Base-by-base conservation (phyloP, 2,329 filamentous ascomycete species). In the Rachicladosporium sp. region DNA sequence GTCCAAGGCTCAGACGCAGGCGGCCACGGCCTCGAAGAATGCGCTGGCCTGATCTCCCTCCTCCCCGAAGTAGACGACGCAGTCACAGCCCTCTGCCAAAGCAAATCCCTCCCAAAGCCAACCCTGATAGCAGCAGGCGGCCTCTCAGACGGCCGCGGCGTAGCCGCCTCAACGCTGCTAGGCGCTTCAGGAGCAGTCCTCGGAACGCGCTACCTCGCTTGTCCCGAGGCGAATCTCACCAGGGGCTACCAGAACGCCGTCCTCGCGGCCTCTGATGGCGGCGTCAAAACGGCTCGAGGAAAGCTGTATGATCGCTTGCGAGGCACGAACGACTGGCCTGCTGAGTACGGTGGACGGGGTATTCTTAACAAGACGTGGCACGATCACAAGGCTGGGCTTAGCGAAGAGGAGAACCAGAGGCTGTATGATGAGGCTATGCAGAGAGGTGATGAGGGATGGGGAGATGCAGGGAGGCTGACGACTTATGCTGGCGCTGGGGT, bases 1-100 rank as follows among this genome's bases (percentile, higher is more conserved):
- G 66, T 74, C 4, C 78, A 81, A 55, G 77, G 78, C 2, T 64
- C 67, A 4, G 78, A 81, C 56, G 77, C 76, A 1, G 77, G 76
- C 6, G 78, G 78, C 0, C 77, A 81, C 51, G 76, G 78, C 45
- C 70, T 73, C 33, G 63, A 64, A 1, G 57, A 60, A 13, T 74
- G 71, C 3, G 68, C 70, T 2, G 67, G 75, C 4, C 58, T 80
- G 2, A 55, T 79, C 3, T 63, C 67, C 2, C 57, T 81, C 3
- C 54, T 81, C 30, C 74, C 74, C 0, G 76, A 80, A 57, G 65
- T 77, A 6, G 58, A 56, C 35, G 66, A 68, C 42, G 62, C 70
- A 40, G 45, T 78, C 10, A 36, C 48, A 0, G 57, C 50, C 2
- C 23, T 50, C 15, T 51, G 48, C 31, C 33, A 29, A 9, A 29